phyloP scores from a whole-genome alignment of 192 early-diverging fungal genomes.

The Rhizoclosmatium globosum region DNA sequence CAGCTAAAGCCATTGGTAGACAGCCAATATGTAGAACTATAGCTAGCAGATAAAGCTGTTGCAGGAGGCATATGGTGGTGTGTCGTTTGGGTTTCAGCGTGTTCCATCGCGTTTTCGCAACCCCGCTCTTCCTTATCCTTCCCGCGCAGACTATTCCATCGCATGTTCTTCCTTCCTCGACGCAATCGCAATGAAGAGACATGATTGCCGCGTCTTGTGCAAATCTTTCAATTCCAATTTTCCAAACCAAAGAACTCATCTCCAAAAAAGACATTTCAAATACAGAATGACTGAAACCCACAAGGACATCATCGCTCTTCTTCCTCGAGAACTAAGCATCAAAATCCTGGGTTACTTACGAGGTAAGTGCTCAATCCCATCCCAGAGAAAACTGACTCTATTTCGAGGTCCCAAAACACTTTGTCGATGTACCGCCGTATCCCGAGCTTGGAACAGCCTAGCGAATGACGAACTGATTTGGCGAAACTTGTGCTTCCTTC shows the following conservation, averaged over 20 bases:
- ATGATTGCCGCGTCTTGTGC: too few relatives aligned
- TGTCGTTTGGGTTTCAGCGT: too few relatives aligned
- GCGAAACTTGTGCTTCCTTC: slow-evolving; percentile 25
- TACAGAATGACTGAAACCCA: not conserved
- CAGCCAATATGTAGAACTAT: too few relatives aligned
- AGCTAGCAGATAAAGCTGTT: too few relatives aligned
- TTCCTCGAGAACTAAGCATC: slow-evolving; percentile 27
- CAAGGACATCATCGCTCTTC: slow-evolving; percentile 17
- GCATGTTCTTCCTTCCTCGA: too few relatives aligned
- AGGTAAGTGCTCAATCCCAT: not conserved
- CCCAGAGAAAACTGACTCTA: not conserved
- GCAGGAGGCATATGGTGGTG: too few relatives aligned
- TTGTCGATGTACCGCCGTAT: slow-evolving; percentile 21
- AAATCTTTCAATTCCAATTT: too few relatives aligned
- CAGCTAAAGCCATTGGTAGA: too few relatives aligned
- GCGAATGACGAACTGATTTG: slow-evolving; percentile 38
- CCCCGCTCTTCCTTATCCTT: too few relatives aligned
- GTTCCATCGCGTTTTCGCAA: too few relatives aligned
- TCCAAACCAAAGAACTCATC: not conserved
- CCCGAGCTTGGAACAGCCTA: slow-evolving; percentile 15
- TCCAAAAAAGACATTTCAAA: not conserved
- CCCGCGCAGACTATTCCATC: too few relatives aligned
- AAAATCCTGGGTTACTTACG: slow-evolving; percentile 1
- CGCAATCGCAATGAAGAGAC: too few relatives aligned
- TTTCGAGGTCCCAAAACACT: slow-evolving; percentile 28